Base-by-base conservation (phyloP, 108 stramenopile genomes). In the Fragilariopsis cylindrus region DNA sequence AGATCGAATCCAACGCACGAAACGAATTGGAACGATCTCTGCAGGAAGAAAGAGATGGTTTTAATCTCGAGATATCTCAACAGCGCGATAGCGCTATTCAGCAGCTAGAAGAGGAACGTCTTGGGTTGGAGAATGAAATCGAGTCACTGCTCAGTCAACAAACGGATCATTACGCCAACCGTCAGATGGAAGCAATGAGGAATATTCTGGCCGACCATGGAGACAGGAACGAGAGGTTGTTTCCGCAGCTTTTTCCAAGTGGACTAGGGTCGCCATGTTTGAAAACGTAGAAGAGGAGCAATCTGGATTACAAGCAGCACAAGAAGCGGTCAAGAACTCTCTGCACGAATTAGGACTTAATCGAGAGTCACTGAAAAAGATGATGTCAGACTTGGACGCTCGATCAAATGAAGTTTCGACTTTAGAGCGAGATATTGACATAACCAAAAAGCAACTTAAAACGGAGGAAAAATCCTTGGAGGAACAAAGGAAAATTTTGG, bases 231-330 rank as follows among this genome's bases (percentile, higher is more conserved):
- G 67, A 55, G 82, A 83, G 55, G 74, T 71, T n/a, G 60, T 83
- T 19, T 78, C 77, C 48, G 82, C 82, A 4, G 77, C 82, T 12
- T 83, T 79, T 76, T 83, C 82, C 44, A 83, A 83, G 43, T 83
- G 82, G 82, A 75, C 79, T 8, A 74, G 82, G 15, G 78, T 76
- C 4, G 69, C 78, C 5, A 76, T 83, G 82, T 83, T 83, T 73
- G 71, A 83, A 42, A 79, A 70, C 45, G 69, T 30, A 21, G 49
- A 19, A 43, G 77, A 71, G 58, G 62, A 53, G 16, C 60, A 71
- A 75, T 64, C 71, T 16, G 60, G 54, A 15, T 60, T 74, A 19
- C 45, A 54, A 46, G 48, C 64, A 18, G 78, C 78, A 19, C 73
- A 74, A 16, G 6, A 52, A 30, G 69, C 58, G 2, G 44, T 75